These are phyloP conservation scores for Coemansia sp. DNA, from an alignment of 192 early-diverging fungal genomes.

Conservation along the genomic window DNA sequence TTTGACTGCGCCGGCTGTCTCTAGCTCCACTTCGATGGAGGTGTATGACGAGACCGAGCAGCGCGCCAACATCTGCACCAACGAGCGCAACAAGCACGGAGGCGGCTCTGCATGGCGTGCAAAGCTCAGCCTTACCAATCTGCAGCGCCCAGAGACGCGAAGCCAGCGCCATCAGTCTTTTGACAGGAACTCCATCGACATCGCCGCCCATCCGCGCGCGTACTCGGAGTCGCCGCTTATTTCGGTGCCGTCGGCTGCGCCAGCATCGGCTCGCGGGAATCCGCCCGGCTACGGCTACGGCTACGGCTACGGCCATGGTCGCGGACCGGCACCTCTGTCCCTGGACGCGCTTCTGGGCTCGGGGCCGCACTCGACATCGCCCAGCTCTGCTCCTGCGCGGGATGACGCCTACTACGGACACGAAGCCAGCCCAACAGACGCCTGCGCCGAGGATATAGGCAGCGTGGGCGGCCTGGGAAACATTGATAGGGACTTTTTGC, in stretches of 20 bases:
- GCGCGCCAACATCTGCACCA: neutral
- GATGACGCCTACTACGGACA: neutral
- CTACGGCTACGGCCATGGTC: too few relatives aligned
- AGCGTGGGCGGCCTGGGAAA: slow-evolving; percentile 24
- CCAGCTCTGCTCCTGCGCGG: neutral
- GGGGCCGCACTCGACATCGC: neutral
- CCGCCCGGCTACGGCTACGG: neutral
- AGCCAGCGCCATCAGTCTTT: slow-evolving; percentile 45
- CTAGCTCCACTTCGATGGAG: slow-evolving; percentile 1
- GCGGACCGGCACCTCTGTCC: slow-evolving; percentile 9
- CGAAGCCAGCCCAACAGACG: neutral
- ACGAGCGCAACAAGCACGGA: slow-evolving; percentile 22
- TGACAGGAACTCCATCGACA: slow-evolving; percentile 43
- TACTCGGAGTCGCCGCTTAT: slow-evolving; percentile 40
- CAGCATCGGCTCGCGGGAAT: slow-evolving; percentile 18
- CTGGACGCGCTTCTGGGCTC: slow-evolving; percentile 17
- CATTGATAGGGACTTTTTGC: slow-evolving; percentile 47
- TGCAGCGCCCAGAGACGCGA: slow-evolving; percentile 43
- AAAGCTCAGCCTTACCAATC: slow-evolving; percentile 46
- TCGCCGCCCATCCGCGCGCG: slow-evolving; percentile 32
- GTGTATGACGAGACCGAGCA: slow-evolving; percentile 8
- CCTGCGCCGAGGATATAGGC: neutral
- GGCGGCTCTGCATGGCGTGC: slow-evolving; percentile 46
- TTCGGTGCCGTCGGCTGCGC: slow-evolving; percentile 37
- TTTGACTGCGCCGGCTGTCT: neutral